Evolutionary conservation across 192 early-diverging fungal species (phyloP).

Genomic region (Backusella mclennaniae): DNA sequence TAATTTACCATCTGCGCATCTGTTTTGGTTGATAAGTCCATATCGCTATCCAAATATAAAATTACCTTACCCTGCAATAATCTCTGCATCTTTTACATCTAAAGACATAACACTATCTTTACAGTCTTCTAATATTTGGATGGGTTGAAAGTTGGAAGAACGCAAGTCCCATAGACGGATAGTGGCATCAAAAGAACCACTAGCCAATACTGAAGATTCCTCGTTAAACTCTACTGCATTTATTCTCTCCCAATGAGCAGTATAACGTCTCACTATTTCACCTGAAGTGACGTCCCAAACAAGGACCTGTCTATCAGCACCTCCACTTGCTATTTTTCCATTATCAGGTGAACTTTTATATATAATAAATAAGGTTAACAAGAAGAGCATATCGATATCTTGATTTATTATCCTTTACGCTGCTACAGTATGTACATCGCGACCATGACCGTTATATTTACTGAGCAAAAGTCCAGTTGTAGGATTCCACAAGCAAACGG

Average conservation of each 20-base stretch:
- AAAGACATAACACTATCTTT: constrained; percentile 87
- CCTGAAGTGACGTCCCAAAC: constrained; percentile 87
- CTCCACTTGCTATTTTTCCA: constrained; percentile 72
- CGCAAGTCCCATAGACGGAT: constrained; percentile 73
- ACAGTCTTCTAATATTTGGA: constrained; percentile 81
- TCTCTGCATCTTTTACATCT: constrained; percentile 63
- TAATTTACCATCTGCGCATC: constrained; percentile 80
- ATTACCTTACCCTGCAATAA: constrained; percentile 65
- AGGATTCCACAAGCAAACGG: constrained; percentile 70
- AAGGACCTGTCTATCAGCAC: constrained; percentile 77
- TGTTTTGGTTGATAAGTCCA: neutral
- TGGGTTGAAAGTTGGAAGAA: constrained; percentile 60
- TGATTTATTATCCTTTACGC: constrained; percentile 46
- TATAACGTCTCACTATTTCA: constrained; percentile 65
- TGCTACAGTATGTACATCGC: constrained; percentile 71
- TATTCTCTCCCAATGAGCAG: constrained; percentile 80
- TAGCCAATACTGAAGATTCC: constrained; percentile 74
- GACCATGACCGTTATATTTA: constrained; percentile 82
- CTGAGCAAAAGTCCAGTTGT: constrained; percentile 67
- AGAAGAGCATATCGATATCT: neutral
- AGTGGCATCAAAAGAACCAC: constrained; percentile 76
- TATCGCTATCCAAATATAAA: neutral
- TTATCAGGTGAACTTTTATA: constrained; percentile 53
- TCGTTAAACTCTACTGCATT: constrained; percentile 83
- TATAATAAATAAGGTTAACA: neutral